Evolutionary conservation across 2,329 filamentous ascomycete species (phyloP), one percentile per base, ranked within the genome.

Genomic region (Colletotrichum sp.): DNA sequence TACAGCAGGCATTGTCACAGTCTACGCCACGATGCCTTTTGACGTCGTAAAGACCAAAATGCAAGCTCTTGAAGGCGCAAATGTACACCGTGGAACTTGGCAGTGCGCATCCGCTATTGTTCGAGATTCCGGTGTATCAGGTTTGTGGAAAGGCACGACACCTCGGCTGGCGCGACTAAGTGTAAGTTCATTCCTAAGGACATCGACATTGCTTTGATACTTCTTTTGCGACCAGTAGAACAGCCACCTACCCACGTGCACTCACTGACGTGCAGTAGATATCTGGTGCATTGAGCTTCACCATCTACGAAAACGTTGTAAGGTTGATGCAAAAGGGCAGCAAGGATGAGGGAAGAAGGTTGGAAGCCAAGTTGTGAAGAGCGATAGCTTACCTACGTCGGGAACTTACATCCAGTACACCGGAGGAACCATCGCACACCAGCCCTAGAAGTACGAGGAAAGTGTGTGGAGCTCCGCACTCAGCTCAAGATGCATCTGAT

Each of bases 1-100:
- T 12, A 70, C 72, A 3, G 78, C 77, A 28, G 79, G 78, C 4
- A 58, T 80, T 5, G 32, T 80, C 5, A 80, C 80, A 5, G 79
- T 80, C 61, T 80, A 77, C 34, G 69, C 67, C 16, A 76, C 70
- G 13, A 81, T 81, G 78, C 79, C 78, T 15, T 78, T 81, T 34
- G 79, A 80, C 60, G 79, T 78, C 18, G 78, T 79, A 43, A 81
- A 80, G 77, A 80, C 80, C 4, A 52, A 78, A 12, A 76, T 80
- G 75, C 79, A 80, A 57, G 52, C 52, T 16, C 52, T 57, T 57
- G 21, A 26, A 26, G 52, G 52, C 13, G 52, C 52, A 7, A 26
- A 26, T 52, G 72, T 61, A n/a, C 52, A 68, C 16, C 30, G 61
- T 8, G 67, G 58, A 9, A 72, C 58, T 5, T 36, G 18, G 64